These are phyloP conservation scores for Tricholoma furcatifolium DNA, from an alignment of 768 basidiomycete genomes.

Conservation along the genomic window DNA sequence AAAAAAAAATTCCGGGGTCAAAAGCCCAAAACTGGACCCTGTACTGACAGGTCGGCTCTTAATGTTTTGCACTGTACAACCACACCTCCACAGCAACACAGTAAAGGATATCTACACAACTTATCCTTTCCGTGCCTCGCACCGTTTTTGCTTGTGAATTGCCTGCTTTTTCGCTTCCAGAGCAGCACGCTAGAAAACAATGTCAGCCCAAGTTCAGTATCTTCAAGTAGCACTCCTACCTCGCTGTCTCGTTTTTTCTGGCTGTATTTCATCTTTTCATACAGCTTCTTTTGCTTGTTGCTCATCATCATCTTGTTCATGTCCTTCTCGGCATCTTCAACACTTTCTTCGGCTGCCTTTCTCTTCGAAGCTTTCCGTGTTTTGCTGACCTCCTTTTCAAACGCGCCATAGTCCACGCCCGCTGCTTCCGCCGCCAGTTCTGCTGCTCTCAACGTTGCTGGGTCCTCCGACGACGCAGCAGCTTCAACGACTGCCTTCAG, in stretches of 20 bases:
- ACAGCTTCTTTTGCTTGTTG: conserved; percentile 90
- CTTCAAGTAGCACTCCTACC: conserved; percentile 47
- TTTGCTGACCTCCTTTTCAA: conserved; percentile 74
- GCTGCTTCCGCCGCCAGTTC: conserved; percentile 92
- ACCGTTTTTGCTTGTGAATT: conserved; percentile 53
- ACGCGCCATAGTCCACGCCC: conserved; percentile 76
- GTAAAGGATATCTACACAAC: conserved; percentile 1
- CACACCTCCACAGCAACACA: no score
- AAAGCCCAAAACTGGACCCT: no score
- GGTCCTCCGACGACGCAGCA: conserved; percentile 47
- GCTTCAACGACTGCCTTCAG: conserved; percentile 29
- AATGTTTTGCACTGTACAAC: no score
- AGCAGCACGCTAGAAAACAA: conserved; percentile 48
- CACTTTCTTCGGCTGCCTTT: conserved; percentile 24
- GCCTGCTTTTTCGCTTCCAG: conserved; percentile 58
- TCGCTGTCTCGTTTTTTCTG: conserved; percentile 74
- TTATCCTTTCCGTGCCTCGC: conserved; percentile 16
- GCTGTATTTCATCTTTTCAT: conserved; percentile 90
- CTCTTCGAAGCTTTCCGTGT: conserved; percentile 42
- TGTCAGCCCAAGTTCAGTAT: conserved; percentile 10
- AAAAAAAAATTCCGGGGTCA: no score
- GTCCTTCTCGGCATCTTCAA: conserved; percentile 61
- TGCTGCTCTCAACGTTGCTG: conserved; percentile 74
- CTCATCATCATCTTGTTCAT: conserved; percentile 99
- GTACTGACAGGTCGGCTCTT: no score